Evolutionary conservation across 2,329 filamentous ascomycete species (phyloP), one percentile per base, ranked within the genome.

Genomic region (Nemania sp.): DNA sequence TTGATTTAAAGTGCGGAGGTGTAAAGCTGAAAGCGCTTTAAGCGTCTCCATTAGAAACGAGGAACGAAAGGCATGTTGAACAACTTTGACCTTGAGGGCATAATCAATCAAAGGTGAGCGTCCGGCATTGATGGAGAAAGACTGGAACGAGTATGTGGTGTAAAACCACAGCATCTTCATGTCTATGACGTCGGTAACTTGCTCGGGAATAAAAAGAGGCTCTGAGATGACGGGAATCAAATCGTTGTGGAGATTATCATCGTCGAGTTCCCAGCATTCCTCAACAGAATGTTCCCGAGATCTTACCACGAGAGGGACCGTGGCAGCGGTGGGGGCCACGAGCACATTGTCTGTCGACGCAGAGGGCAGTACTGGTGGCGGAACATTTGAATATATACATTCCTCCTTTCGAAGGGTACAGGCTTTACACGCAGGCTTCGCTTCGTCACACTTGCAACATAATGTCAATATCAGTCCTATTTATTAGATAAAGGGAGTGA

Each of bases 81-180:
- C 82, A 51, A 88, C 76, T 24, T 78, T 80, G 27, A 83, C 79
- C 66, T 81, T 82, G 66, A 88, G 80, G 24, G 85, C 79, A 8
- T 82, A 74, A 66, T 84, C 81, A 61, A 84, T 73, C 0, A 77
- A 71, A 10, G 76, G 71, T 3, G 79, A 77, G 6, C 73, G 73
- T 41, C 79, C 79, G 18, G 77, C 75, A 24, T 82, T 76, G 29
- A 83, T 76, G 15, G 83, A 80, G 73, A 88, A 86, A 15, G 83
- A 84, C 2, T 77, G 67, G 70, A 78, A 85, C 8, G 84, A 85
- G 35, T 81, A 75, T 8, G 79, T 79, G 13, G 83, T 84, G 72
- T 86, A 88, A 72, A 86, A 86, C 85, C 86, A 88, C 6, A 88
- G 73, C 47, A 88, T 80, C 69, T 82, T 83, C 84, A 88, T 85